These are phyloP conservation scores for Leishmania aethiopica DNA, from an alignment of 208 protist genomes.

Conservation along the genomic window DNA sequence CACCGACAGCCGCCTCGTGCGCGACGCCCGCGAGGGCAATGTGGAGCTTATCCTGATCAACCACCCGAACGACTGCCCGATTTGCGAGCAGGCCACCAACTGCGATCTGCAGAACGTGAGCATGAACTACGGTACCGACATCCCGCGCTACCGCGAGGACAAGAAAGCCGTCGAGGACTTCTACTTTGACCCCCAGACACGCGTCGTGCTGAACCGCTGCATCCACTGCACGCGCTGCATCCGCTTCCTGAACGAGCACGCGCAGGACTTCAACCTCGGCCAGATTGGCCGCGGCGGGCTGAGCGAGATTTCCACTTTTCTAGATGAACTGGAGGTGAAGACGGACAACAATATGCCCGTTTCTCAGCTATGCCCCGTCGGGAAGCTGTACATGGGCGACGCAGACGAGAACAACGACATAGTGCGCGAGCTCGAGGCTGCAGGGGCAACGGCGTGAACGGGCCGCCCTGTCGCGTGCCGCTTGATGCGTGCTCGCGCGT, in stretches of 20 bases:
- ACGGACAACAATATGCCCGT: slow-evolving; percentile 91
- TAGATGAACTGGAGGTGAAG: slow-evolving; percentile 91
- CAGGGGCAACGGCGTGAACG: slow-evolving; percentile 19
- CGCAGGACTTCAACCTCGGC: slow-evolving; percentile 94
- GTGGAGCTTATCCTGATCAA: slow-evolving; percentile 98
- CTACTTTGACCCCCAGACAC: slow-evolving; percentile 96
- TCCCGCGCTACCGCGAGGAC: slow-evolving; percentile 88
- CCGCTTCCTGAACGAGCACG: slow-evolving; percentile 95
- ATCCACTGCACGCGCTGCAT: slow-evolving; percentile 98
- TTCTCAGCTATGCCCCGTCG: slow-evolving; percentile 88
- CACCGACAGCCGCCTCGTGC: slow-evolving; percentile 94
- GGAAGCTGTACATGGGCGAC: slow-evolving; percentile 78
- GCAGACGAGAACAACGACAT: slow-evolving; percentile 87
- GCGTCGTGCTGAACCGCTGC: slow-evolving; percentile 96
- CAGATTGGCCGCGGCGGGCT: slow-evolving; percentile 95
- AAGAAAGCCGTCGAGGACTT: slow-evolving; percentile 95
- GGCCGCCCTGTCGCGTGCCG: background rate
- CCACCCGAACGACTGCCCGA: slow-evolving; percentile 97
- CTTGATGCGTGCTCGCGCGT: background rate
- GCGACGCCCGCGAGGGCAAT: slow-evolving; percentile 96
- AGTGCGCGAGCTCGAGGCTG: slow-evolving; percentile 56
- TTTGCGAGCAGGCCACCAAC: slow-evolving; percentile 97
- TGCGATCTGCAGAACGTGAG: slow-evolving; percentile 97
- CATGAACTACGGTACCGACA: slow-evolving; percentile 92
- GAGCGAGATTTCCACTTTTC: slow-evolving; percentile 94